These are phyloP conservation scores for Aspergillus cavernicola DNA, from an alignment of 495 filamentous ascomycete species.

Conservation along the genomic window DNA sequence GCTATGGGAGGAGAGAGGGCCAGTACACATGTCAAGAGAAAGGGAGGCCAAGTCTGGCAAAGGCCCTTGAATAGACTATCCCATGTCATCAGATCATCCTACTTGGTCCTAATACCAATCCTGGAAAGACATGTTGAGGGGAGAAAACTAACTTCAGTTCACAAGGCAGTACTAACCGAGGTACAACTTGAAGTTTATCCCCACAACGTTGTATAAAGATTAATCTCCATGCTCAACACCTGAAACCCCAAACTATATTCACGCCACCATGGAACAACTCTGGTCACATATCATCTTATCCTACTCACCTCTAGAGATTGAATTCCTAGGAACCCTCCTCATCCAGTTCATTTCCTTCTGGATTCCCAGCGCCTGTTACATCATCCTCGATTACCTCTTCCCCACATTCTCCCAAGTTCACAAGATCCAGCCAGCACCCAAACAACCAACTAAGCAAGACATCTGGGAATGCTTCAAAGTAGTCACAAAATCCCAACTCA, in stretches of 20 bases:
- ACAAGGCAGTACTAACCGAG: too few relatives aligned
- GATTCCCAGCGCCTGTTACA: constrained; percentile 34
- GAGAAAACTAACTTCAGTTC: too few relatives aligned
- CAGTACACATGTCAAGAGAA: too few relatives aligned
- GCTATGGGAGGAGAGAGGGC: too few relatives aligned
- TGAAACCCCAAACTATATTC: not conserved
- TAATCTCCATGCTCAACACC: too few relatives aligned
- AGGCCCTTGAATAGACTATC: too few relatives aligned
- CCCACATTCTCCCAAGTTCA: constrained; percentile 41
- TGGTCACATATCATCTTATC: constrained; percentile 1
- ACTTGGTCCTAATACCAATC: too few relatives aligned
- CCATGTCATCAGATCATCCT: too few relatives aligned
- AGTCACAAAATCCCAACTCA: constrained; percentile 34
- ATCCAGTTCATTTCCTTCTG: constrained; percentile 43
- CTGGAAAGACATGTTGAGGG: too few relatives aligned
- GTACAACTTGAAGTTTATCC: too few relatives aligned
- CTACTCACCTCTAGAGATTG: constrained; percentile 16
- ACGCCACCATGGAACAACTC: not conserved
- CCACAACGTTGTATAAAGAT: too few relatives aligned
- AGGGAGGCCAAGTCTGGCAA: too few relatives aligned
- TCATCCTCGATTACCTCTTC: constrained; percentile 30
- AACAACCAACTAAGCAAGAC: constrained; percentile 37
- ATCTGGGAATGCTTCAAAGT: constrained; percentile 34
- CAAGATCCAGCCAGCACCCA: constrained; percentile 43
- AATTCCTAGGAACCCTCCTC: constrained; percentile 35